These are phyloP conservation scores for Fusarium multiceps DNA, from an alignment of 2,329 filamentous ascomycete genomes.

Conservation along the genomic window DNA sequence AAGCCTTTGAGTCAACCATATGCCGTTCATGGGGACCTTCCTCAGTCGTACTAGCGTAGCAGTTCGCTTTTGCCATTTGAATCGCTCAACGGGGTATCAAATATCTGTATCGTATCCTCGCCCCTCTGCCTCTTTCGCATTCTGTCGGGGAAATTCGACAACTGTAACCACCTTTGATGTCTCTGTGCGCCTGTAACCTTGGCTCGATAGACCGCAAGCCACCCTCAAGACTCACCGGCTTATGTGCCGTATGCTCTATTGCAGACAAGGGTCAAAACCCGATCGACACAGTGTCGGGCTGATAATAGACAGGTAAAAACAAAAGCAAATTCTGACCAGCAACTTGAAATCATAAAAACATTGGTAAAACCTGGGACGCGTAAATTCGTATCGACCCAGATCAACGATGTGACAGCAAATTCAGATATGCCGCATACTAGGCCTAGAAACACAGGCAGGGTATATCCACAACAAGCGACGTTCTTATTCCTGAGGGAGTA, in stretches of 20 bases:
- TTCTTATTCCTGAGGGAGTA: conserved; percentile 8
- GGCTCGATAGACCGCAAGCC: conserved; percentile 13
- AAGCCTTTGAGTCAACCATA: conserved; percentile 3
- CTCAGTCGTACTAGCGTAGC: conserved; percentile 6
- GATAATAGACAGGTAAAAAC: conserved; percentile 22
- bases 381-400: conserved; percentile 33
- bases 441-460: background rate
- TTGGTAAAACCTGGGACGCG: conserved; percentile 33
- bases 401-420: conserved; percentile 18
- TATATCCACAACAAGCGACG: conserved; percentile 11
- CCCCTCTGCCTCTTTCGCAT: background rate
- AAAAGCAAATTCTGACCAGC: conserved; percentile 20
- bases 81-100: conserved; percentile 28
- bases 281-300: conserved; percentile 35
- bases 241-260: conserved; percentile 20
- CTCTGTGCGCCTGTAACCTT: conserved; percentile 11
- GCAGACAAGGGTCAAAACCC: conserved; percentile 13
- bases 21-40: background rate
- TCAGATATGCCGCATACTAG: conserved; percentile 11
- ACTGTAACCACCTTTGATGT: conserved; percentile 6
- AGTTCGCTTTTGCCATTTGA: conserved; percentile 24
- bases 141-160: conserved; percentile 2
- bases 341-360: conserved; percentile 40
- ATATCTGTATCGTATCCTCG: conserved; percentile 27
- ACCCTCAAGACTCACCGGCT: conserved; percentile 10